Evolutionary conservation across 805 yeast genomes (phyloP), one percentile per base, ranked within the genome.

Genomic region (Sugiyamaella valdiviana): DNA sequence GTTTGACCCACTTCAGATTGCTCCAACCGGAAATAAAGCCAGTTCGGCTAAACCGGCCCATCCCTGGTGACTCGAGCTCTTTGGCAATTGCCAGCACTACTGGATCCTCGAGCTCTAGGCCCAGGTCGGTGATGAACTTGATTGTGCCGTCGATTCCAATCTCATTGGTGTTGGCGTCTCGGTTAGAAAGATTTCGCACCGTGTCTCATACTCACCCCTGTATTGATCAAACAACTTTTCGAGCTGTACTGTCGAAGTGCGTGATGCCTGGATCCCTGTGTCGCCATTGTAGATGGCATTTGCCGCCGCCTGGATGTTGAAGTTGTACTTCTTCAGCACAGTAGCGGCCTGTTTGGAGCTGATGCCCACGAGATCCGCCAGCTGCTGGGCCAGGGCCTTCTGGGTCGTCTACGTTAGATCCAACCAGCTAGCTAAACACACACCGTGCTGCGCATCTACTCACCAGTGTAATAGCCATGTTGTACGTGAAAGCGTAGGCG

Each of bases 81-180:
- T 79, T 81, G 0, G 93, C 87, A 9, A 91, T 63, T 0, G 85
- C 79, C 39, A 91, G 69, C 2, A 87, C 82, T 5, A 71, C 75
- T 6, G 79, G 71, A 60, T 90, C 89, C 56, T 91, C 98, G 0
- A 89, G 83, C 12, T 79, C 79, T 36, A 83, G 71, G 0, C 77
- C 80, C 42, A 91, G 66, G 57, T 83, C 95, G 14, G 71, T 72
- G 19, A 91, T 68, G 57, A 82, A 86, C 36, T 61, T 55, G 7
- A 90, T 63, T 0, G 96, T 83, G 0, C 96, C 96, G 50, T 87
- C 93, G 7, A 85, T 72, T 21, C 81, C 91, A 36, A 89, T 85
- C 10, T 68, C 63, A 1, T 61, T 65, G 12, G 63, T 60, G 0
- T 60, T 61, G 10, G 59, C 53, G 3, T 58, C 52, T 51, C 5